phyloP scores from a whole-genome alignment of 2,329 filamentous ascomycete species.

The Cercospora citrullina region DNA sequence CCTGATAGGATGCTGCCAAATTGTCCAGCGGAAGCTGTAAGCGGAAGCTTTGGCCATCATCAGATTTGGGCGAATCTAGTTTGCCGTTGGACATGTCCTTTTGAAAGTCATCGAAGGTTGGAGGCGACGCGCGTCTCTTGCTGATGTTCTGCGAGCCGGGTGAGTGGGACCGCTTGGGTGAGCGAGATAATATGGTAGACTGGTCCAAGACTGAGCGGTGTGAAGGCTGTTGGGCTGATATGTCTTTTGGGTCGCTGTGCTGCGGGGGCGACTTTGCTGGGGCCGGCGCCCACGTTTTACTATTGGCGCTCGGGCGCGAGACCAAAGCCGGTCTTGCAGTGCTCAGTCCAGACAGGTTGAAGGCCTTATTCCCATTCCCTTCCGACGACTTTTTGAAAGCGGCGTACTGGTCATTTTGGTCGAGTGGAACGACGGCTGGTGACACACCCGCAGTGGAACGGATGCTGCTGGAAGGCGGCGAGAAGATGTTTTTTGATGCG shows the following conservation, averaged over 20 bases:
- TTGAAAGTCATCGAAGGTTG: constrained; percentile 25
- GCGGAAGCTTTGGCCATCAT: constrained; percentile 26
- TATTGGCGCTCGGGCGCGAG: constrained; percentile 22
- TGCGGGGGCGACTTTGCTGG: constrained; percentile 31
- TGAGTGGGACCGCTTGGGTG: constrained; percentile 52
- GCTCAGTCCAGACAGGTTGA: constrained; percentile 45
- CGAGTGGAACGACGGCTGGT: constrained; percentile 68
- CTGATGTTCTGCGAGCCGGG: constrained; percentile 46
- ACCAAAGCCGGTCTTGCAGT: constrained; percentile 28
- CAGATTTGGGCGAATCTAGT: constrained; percentile 31
- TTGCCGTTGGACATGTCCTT: constrained; percentile 20
- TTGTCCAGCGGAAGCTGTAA: constrained; percentile 36
- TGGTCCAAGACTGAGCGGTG: constrained; percentile 32
- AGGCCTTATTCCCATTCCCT: constrained; percentile 52
- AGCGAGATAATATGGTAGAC: constrained; percentile 37
- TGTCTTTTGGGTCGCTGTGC: constrained; percentile 39
- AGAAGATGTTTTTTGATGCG: constrained; percentile 68
- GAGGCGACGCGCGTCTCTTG: constrained; percentile 51
- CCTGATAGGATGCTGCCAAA: constrained; percentile 21
- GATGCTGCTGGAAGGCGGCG: constrained; percentile 65
- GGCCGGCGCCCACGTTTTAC: constrained; percentile 24
- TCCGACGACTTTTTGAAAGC: constrained; percentile 75
- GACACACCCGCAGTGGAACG: constrained; percentile 68
- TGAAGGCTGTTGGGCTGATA: constrained; percentile 40
- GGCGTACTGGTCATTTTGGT: constrained; percentile 79